phyloP scores from a whole-genome alignment of 495 filamentous ascomycete genomes.

The Penicillium ochrochloron region DNA sequence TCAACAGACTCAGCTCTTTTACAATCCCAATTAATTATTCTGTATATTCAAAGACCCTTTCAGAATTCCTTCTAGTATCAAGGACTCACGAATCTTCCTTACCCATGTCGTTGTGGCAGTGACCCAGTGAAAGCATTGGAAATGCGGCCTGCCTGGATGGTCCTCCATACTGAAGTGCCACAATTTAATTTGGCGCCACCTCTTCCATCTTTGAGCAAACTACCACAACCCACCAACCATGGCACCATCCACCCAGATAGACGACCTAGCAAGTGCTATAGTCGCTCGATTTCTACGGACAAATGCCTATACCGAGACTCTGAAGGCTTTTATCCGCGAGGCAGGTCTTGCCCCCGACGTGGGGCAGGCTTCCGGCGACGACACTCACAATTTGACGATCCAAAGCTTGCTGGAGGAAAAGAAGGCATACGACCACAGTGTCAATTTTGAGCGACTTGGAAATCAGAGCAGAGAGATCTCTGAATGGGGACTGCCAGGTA shows the following conservation, averaged over 20 bases:
- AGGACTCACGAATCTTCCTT: background rate
- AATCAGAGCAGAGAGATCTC: constrained; percentile 40
- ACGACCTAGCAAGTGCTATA: constrained; percentile 48
- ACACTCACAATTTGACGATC: constrained; percentile 58
- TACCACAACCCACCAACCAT: constrained; percentile 15
- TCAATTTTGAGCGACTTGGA: constrained; percentile 59
- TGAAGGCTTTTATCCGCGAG: constrained; percentile 63
- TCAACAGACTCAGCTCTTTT: constrained; percentile 11
- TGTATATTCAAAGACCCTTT: background rate
- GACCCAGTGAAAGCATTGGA: background rate
- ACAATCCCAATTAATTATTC: background rate
- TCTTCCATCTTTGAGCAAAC: constrained; percentile 7
- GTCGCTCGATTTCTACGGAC: constrained; percentile 66
- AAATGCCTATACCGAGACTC: constrained; percentile 64
- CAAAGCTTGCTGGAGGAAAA: constrained; percentile 71
- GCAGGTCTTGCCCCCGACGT: constrained; percentile 56
- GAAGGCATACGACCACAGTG: constrained; percentile 60
- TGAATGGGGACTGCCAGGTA: constrained; percentile 58
- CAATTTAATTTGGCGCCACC: constrained; percentile 5
- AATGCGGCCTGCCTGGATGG: background rate
- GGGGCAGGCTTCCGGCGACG: constrained; percentile 47
- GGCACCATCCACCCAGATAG: constrained; percentile 27
- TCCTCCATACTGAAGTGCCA: background rate
- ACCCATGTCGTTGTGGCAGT: background rate
- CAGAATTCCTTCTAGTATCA: background rate